Conservation (phyloP, 2,329 filamentous ascomycete species). For the Coleophoma eucalyptorum region DNA sequence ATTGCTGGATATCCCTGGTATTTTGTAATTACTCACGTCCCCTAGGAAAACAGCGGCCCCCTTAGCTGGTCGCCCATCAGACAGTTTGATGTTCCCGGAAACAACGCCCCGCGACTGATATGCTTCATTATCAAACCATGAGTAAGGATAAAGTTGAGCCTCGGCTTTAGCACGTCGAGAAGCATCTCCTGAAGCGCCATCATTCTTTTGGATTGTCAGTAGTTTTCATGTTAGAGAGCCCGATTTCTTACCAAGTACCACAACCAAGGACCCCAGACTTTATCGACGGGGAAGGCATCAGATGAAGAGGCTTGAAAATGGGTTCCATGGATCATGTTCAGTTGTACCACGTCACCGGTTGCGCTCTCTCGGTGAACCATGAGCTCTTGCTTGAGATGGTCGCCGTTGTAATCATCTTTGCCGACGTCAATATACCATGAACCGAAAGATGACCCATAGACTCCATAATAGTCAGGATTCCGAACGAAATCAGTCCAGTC, state of each 20-base stretch:
- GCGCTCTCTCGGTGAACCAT: constrained; percentile 45
- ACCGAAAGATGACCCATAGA: constrained; percentile 40
- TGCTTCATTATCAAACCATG: constrained; percentile 39
- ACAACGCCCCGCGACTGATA: constrained; percentile 44
- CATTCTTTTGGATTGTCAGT: constrained; percentile 26
- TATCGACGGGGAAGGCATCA: constrained; percentile 32
- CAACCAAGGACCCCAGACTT: constrained; percentile 39
- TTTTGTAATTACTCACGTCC: constrained; percentile 20
- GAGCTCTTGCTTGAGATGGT: constrained; percentile 47
- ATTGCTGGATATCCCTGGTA: too few species aligned
- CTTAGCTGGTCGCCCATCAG: constrained; percentile 41
- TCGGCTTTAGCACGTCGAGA: constrained; percentile 33
- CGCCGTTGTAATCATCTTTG: constrained; percentile 47
- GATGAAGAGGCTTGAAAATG: constrained; percentile 34
- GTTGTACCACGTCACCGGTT: constrained; percentile 45
- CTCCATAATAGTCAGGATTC: constrained; percentile 40
- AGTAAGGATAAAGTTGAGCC: constrained; percentile 40
- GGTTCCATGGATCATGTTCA: constrained; percentile 51
- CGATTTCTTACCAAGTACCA: constrained; percentile 31
- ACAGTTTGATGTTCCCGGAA: constrained; percentile 37
- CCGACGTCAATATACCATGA: constrained; percentile 47
- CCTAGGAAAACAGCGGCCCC: constrained; percentile 45
- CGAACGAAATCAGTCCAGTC: constrained; percentile 36
- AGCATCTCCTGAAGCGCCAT: constrained; percentile 40
- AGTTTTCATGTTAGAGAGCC: background rate